A percentile compares a stretch with the other conserved stretches of the same genome.
phyloP scores from a whole-genome alignment of 2,329 filamentous ascomycete species.

The Leptographium galeiforme region DNA sequence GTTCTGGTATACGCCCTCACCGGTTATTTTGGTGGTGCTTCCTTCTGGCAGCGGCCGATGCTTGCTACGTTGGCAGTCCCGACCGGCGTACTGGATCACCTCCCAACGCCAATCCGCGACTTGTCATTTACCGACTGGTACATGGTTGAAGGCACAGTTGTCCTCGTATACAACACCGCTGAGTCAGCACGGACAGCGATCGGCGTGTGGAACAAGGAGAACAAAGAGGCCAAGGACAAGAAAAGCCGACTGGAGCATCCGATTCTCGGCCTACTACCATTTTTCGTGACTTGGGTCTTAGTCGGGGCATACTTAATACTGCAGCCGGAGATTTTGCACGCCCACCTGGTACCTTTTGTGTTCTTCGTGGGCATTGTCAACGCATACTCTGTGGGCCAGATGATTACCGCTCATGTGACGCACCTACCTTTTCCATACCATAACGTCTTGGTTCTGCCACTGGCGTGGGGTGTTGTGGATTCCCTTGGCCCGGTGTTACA shows the following conservation, averaged over 20 bases:
- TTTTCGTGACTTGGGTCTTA: slow-evolving; percentile 64
- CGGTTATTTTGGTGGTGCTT: slow-evolving; percentile 71
- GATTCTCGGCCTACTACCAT: slow-evolving; percentile 71
- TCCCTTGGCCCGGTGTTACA: slow-evolving; percentile 59
- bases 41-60: slow-evolving; percentile 86
- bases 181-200: slow-evolving; percentile 75
- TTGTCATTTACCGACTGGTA: slow-evolving; percentile 87
- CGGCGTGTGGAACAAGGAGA: slow-evolving; percentile 47
- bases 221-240: slow-evolving; percentile 1
- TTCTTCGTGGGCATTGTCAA: slow-evolving; percentile 84
- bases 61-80: slow-evolving; percentile 58
- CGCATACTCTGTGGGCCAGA: slow-evolving; percentile 87
- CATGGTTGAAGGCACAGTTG: slow-evolving; percentile 69
- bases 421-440: slow-evolving; percentile 79
- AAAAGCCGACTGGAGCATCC: slow-evolving; percentile 48
- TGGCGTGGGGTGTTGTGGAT: slow-evolving; percentile 68
- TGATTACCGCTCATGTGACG: slow-evolving; percentile 88
- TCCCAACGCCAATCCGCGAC: slow-evolving; percentile 61
- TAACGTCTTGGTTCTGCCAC: slow-evolving; percentile 70
- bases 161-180: slow-evolving; percentile 75
- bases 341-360: slow-evolving; percentile 78
- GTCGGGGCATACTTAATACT: slow-evolving; percentile 70
- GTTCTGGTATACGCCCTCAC: slow-evolving; percentile 73
- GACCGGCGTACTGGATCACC: slow-evolving; percentile 46
- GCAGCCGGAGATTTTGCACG: slow-evolving; percentile 68